These are phyloP conservation scores for Priceomyces carsonii DNA, from an alignment of 805 yeast species.

Conservation along the genomic window DNA sequence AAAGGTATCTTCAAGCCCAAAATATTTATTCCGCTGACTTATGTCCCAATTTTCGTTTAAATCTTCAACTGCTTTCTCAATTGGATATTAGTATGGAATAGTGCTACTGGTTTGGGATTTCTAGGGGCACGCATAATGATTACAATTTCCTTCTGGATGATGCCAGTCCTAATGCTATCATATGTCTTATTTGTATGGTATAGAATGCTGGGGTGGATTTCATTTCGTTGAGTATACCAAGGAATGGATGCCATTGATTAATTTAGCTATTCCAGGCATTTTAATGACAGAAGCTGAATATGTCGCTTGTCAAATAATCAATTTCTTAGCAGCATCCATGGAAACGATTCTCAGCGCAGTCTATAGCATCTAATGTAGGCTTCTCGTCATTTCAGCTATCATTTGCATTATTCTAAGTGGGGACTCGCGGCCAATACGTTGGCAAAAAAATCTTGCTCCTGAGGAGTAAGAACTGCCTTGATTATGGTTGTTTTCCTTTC, in stretches of 20 bases:
- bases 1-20: constrained; percentile 82
- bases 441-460: too few species aligned
- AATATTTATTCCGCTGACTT: constrained; percentile 84
- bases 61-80: constrained; percentile 70
- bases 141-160: constrained; percentile 69
- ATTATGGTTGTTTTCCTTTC: constrained; percentile 36
- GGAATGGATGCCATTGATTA: constrained; percentile 44
- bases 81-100: constrained; percentile 74
- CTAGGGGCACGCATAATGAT: constrained; percentile 82
- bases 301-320: constrained; percentile 42
- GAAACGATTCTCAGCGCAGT: constrained; percentile 46
- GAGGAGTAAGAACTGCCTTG: constrained; percentile 37
- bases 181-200: constrained; percentile 38
- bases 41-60: constrained; percentile 62
- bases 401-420: constrained; percentile 43
- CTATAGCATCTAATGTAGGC: constrained; percentile 41
- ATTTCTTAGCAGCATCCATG: constrained; percentile 42
- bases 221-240: constrained; percentile 17
- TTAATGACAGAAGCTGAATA: constrained; percentile 47
- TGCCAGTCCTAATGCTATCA: constrained; percentile 30
- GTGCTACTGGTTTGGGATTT: constrained; percentile 70
- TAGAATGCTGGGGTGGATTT: constrained; percentile 40
- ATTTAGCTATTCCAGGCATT: constrained; percentile 52
- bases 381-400: constrained; percentile 39
- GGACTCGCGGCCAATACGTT: too few species aligned